A percentile compares a stretch with the other conserved stretches of the same genome.
Conservation (phyloP, 108 stramenopile genomes). For the Conticribra guillardii region DNA sequence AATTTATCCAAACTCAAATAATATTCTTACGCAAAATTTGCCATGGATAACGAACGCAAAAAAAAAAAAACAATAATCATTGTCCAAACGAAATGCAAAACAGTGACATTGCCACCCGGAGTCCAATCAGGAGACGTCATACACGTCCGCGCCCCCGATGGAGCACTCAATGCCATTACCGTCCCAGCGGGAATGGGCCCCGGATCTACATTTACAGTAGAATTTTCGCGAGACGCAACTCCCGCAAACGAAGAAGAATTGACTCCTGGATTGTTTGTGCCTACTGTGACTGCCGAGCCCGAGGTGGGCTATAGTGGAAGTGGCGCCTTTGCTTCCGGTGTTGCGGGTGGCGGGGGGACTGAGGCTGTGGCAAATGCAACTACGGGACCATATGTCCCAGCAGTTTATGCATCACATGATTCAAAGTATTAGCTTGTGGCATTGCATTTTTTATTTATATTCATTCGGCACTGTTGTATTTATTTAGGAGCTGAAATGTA, state of each 20-base stretch:
- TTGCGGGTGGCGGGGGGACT: neutral
- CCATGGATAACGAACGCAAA: neutral
- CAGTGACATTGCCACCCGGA: slow-evolving; percentile 78
- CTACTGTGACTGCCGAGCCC: slow-evolving; percentile 39
- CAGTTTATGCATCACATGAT: neutral
- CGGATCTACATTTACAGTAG: slow-evolving; percentile 86
- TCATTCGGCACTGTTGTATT: no score
- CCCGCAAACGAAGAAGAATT: slow-evolving; percentile 36
- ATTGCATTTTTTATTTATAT: no score
- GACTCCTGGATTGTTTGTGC: slow-evolving; percentile 47
- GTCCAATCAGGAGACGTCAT: slow-evolving; percentile 78
- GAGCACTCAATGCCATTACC: slow-evolving; percentile 76
- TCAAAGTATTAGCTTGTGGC: neutral
- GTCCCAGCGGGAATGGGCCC: slow-evolving; percentile 81
- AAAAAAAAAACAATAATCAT: neutral
- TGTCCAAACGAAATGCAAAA: neutral
- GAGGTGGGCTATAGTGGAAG: slow-evolving; percentile 8
- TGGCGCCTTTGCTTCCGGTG: neutral
- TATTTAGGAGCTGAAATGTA: no score
- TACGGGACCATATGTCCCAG: slow-evolving; percentile 32
- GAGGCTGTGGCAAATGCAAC: slow-evolving; percentile 14
- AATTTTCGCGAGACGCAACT: slow-evolving; percentile 65
- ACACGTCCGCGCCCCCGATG: slow-evolving; percentile 82
- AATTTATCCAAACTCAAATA: no score
- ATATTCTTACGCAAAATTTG: no score